phyloP scores from a whole-genome alignment of 192 early-diverging fungal species.

The Umbelopsis vinacea region DNA sequence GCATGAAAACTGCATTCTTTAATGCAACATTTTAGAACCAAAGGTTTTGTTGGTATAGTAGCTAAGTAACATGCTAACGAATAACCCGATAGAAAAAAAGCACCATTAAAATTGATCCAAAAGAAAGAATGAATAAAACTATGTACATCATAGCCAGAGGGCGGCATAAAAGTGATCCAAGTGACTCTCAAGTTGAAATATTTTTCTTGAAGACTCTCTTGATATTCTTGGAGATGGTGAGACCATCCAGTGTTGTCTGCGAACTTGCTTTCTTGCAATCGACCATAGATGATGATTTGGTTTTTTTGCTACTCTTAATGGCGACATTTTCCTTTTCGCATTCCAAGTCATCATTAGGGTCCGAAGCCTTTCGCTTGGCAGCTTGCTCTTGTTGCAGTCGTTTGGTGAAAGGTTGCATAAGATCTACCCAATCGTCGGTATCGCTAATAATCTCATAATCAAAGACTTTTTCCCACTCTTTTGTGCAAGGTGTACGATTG shows the following conservation, averaged over 20 bases:
- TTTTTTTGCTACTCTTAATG: slow-evolving; percentile 15
- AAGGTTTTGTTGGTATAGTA: background rate
- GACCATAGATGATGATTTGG: background rate
- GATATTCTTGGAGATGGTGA: slow-evolving; percentile 7
- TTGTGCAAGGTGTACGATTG: slow-evolving; percentile 69
- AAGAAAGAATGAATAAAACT: background rate
- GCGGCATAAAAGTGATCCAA: background rate
- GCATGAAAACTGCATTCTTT: too few relatives aligned
- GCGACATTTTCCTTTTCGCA: slow-evolving; percentile 17
- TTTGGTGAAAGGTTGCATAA: slow-evolving; percentile 35
- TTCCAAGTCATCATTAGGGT: slow-evolving; percentile 3
- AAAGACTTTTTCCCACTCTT: slow-evolving; percentile 81
- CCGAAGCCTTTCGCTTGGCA: slow-evolving; percentile 5
- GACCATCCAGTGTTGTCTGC: slow-evolving; percentile 12
- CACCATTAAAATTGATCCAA: background rate
- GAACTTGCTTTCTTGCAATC: background rate
- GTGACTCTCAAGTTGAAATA: background rate
- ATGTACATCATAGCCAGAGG: background rate
- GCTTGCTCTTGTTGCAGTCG: slow-evolving; percentile 43
- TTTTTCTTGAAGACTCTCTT: slow-evolving; percentile 7
- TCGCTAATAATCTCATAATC: slow-evolving; percentile 77
- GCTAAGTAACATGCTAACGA: slow-evolving; percentile 5
- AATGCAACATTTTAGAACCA: too few relatives aligned
- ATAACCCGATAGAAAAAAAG: background rate
- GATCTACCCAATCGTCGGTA: slow-evolving; percentile 65